phyloP scores from a whole-genome alignment of 352 stramenopile species.

The Phytophthora capsici region DNA sequence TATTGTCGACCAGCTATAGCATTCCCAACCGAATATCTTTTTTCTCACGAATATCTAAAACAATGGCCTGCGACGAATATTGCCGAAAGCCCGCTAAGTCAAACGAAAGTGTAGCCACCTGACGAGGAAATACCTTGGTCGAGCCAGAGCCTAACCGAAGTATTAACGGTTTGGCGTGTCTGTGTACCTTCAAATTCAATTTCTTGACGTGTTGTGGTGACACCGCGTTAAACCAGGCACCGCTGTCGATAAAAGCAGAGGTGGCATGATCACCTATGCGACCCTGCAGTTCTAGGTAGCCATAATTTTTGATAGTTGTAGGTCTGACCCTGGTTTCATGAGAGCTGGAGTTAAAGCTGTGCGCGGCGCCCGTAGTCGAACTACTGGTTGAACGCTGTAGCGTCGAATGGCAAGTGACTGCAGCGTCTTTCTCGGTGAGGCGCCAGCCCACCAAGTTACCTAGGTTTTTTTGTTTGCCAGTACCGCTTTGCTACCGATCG shows the following conservation, averaged over 20 bases:
- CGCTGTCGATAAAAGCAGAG: conserved; percentile 11
- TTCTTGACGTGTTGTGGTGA: not conserved
- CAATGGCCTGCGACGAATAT: not conserved
- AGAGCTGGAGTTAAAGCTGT: not conserved
- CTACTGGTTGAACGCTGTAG: not conserved
- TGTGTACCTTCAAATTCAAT: not conserved
- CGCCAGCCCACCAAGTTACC: not conserved
- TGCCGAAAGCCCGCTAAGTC: not conserved
- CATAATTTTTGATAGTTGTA: no score
- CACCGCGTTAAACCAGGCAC: conserved; percentile 2
- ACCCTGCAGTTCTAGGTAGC: no score
- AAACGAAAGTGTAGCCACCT: no score
- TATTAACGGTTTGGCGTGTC: conserved; percentile 8
- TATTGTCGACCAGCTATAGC: not conserved
- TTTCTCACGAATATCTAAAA: not conserved
- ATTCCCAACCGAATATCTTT: not conserved
- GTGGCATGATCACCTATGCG: no score
- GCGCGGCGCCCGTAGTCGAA: not conserved
- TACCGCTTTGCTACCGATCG: not conserved
- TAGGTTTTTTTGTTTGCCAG: not conserved
- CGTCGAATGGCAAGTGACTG: no score
- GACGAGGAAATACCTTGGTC: no score
- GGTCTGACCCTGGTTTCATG: not conserved
- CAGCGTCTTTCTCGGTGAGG: no score
- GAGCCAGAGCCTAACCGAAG: no score